phyloP scores from a whole-genome alignment of 1,139 yeast genomes.

The Diutina pseudorugosa region DNA sequence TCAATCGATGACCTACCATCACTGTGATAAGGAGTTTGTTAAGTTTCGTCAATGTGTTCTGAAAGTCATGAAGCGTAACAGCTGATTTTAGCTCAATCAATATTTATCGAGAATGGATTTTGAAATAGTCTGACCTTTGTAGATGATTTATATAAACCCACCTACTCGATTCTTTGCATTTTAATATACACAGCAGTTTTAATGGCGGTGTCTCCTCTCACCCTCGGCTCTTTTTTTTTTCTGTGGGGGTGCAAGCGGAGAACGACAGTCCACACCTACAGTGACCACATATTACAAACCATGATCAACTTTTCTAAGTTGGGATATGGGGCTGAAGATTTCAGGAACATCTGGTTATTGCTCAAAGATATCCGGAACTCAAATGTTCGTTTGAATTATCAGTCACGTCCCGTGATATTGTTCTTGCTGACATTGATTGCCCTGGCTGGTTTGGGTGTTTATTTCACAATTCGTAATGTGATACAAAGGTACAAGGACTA shows the following conservation, averaged over 20 bases:
- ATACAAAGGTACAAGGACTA: constrained; percentile 22
- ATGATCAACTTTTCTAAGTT: constrained; percentile 4
- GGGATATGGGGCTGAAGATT: not conserved
- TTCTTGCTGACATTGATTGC: constrained; percentile 31
- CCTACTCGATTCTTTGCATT: not conserved
- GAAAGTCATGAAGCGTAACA: not conserved
- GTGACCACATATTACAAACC: not conserved
- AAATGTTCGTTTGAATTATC: constrained; percentile 29
- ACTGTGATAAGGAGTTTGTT: constrained; percentile 46
- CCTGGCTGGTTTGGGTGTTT: constrained; percentile 32
- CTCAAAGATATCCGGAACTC: not conserved
- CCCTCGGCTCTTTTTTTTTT: not conserved
- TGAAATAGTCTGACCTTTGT: no score
- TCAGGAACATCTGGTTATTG: not conserved
- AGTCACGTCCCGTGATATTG: constrained; percentile 32
- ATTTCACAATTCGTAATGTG: constrained; percentile 21
- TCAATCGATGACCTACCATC: constrained; percentile 40
- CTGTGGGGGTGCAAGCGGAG: not conserved
- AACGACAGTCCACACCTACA: not conserved
- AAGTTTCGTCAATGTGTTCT: constrained; percentile 46
- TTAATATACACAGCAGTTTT: no score
- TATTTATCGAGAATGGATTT: no score
- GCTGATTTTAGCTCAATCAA: not conserved
- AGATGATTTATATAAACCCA: not conserved
- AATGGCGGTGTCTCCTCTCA: not conserved